Base-by-base conservation (phyloP, 2,329 filamentous ascomycete species). In the Alternaria postmessia region DNA sequence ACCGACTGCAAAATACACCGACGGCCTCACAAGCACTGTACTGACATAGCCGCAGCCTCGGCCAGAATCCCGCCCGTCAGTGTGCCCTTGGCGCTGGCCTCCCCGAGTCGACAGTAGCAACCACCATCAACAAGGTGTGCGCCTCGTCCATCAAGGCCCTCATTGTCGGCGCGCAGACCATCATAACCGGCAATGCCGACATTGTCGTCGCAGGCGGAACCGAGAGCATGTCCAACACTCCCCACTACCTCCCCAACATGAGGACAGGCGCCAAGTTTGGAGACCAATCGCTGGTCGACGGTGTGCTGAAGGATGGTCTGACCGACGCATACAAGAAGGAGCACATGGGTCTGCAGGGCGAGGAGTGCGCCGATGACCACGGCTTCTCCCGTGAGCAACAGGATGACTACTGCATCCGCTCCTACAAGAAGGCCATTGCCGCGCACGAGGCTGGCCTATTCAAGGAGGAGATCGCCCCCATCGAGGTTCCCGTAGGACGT, bases 61-160 rank as follows among this genome's bases (percentile, higher is more conserved):
- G 95, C 67, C 95, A 99, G 83, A 96, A 96, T 78, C 95, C 96
- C 68, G 94, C 95, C 70, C 90, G 95, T 75, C 95, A 99, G 84
- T 96, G 92, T 81, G 93, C 94, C 73, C 87, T 99, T 75, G 88
- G 89, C 73, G 95, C 93, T 75, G 95, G 95, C 64, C 91, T 99
- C 67, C 83, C 88, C 55, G 86, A 96, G 66, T 86, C 87, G 55
- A 91, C 91, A 66, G 87, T 96, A 71, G 91, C 90, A 82, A 99
- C 95, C 46, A 96, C 94, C 53, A 88, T 99, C 77, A 99, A 99
- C 90, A 99, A 99, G 85, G 95, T 99, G 78, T 99, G 95, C 87
- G 95, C 95, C 66, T 97, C 94, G 9, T 90, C 91, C 44, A 84
- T 97, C 78, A 99, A 99, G 86, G 92, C 95, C 70, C 90, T 99